Conservation (phyloP, 768 basidiomycete genomes). For the Hygrophoropsis aurantiaca region DNA sequence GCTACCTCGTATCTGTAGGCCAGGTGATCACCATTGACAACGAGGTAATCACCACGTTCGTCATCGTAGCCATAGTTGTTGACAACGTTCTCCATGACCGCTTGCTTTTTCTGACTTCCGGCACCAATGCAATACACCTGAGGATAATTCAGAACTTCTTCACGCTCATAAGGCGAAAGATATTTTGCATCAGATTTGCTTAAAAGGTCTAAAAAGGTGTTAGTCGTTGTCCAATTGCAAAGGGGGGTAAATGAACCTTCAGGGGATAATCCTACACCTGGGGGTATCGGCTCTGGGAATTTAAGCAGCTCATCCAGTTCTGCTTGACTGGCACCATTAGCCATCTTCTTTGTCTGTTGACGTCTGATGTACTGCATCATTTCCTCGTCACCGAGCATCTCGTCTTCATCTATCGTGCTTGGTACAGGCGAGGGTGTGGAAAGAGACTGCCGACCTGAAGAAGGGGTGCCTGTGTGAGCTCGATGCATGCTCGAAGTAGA, state of each 20-base stretch:
- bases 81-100: slow-evolving; percentile 64
- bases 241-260: slow-evolving; percentile 57
- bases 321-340: slow-evolving; percentile 78
- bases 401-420: slow-evolving; percentile 80
- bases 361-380: slow-evolving; percentile 93
- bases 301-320: slow-evolving; percentile 85
- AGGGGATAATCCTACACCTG: slow-evolving; percentile 64
- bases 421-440: slow-evolving; percentile 86
- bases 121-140: slow-evolving; percentile 81
- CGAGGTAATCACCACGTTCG: slow-evolving; percentile 94
- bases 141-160: slow-evolving; percentile 88
- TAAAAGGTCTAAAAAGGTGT: slow-evolving; percentile 59
- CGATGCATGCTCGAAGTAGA: slow-evolving; percentile 47
- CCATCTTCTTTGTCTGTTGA: slow-evolving; percentile 85
- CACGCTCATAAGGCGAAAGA: slow-evolving; percentile 85
- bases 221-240: too few species aligned
- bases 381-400: slow-evolving; percentile 89
- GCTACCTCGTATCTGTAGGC: slow-evolving; percentile 96
- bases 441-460: slow-evolving; percentile 70
- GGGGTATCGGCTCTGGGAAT: slow-evolving; percentile 88
- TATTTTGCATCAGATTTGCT: slow-evolving; percentile 64
- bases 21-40: slow-evolving; percentile 89
- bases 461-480: slow-evolving; percentile 58
- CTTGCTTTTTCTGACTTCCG: slow-evolving; percentile 80
- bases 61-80: slow-evolving; percentile 98